phyloP scores from a whole-genome alignment of 352 stramenopile species.

The Thraustochytrium striatum region DNA sequence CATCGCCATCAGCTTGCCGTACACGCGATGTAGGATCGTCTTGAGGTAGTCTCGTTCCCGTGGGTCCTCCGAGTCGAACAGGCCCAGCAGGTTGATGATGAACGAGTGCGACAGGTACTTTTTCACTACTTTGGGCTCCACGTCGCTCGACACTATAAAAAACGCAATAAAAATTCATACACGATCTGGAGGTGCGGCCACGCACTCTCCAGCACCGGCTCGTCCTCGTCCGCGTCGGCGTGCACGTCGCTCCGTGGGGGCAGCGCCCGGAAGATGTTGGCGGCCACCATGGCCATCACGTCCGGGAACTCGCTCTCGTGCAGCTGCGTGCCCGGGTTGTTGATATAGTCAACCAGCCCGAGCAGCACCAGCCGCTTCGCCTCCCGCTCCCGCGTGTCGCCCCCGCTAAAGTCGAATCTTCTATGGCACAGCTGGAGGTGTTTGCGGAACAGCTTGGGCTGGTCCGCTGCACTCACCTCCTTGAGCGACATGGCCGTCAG shows the following conservation, averaged over 20 bases:
- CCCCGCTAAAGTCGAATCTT: slow-evolving; percentile 94
- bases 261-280: slow-evolving; percentile 52
- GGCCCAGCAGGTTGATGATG: slow-evolving; percentile 49
- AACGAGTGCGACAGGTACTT: slow-evolving; percentile 60
- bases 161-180: slow-evolving; percentile 98
- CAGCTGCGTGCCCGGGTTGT: slow-evolving; percentile 78
- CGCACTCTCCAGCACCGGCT: slow-evolving; percentile 88
- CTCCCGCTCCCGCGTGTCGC: slow-evolving; percentile 47
- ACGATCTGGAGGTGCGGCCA: slow-evolving; percentile 97
- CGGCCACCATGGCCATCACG: slow-evolving; percentile 36
- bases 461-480: slow-evolving; percentile 62
- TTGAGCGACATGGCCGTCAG: slow-evolving; percentile 53
- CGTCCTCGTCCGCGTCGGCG: slow-evolving; percentile 93
- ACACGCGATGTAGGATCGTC: slow-evolving; percentile 98
- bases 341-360: slow-evolving; percentile 98
- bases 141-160: slow-evolving; percentile 92
- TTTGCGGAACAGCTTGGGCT: slow-evolving; percentile 88
- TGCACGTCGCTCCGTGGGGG: slow-evolving; percentile 78
- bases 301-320: slow-evolving; percentile 39
- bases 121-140: slow-evolving; percentile 95
- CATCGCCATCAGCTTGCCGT: slow-evolving; percentile 98
- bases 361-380: slow-evolving; percentile 95
- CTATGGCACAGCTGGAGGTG: slow-evolving; percentile 92
- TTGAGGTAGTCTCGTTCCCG: slow-evolving; percentile 98
- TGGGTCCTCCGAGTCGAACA: slow-evolving; percentile 75